Percentiles rank a stretch among this genome's conserved stretches.
Evolutionary conservation across 345 rosid species (phyloP).

Genomic region (Turnera subulata): DNA sequence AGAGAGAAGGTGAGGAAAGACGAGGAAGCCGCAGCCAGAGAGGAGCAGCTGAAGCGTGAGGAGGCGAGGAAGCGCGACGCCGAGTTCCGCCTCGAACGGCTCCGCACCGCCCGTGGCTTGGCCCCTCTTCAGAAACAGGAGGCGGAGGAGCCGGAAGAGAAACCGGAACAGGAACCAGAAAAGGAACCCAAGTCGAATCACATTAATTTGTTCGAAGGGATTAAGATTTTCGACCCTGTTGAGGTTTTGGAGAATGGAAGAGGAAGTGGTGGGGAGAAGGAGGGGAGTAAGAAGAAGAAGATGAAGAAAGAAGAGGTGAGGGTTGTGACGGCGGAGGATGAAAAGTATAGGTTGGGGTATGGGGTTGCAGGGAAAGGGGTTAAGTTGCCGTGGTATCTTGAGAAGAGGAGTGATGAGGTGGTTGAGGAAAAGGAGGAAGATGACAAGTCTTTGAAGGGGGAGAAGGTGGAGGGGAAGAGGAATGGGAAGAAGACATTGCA

Average conservation of each 20-base stretch:
- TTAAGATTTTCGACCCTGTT: conserved; percentile 76
- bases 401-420: conserved; percentile 41
- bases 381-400: conserved; percentile 87
- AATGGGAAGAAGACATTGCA: conserved; percentile 60
- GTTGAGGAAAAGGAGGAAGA: conserved; percentile 23
- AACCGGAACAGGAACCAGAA: conserved; percentile 9
- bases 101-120: conserved; percentile 75
- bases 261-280: conserved; percentile 40
- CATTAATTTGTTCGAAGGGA: conserved; percentile 89
- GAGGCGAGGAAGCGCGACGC: conserved; percentile 71
- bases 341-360: conserved; percentile 79
- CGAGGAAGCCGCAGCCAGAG: conserved; percentile 86
- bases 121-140: conserved; percentile 44
- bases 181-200: conserved; percentile 59
- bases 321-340: conserved; percentile 69
- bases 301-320: conserved; percentile 73
- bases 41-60: conserved; percentile 78
- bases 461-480: conserved; percentile 35
- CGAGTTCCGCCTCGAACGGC: conserved; percentile 77
- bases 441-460: conserved; percentile 22
- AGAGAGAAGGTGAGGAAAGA: conserved; percentile 77
- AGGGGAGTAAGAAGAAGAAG: conserved; percentile 41
- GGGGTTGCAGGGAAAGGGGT: conserved; percentile 94
- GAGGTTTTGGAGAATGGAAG: conserved; percentile 29
- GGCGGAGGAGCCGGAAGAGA: conserved; percentile 14